Percentiles rank a stretch among this genome's conserved stretches.
phyloP scores from a whole-genome alignment of 176 grass and related monocot genomes.

The Oryza coarctata region DNA sequence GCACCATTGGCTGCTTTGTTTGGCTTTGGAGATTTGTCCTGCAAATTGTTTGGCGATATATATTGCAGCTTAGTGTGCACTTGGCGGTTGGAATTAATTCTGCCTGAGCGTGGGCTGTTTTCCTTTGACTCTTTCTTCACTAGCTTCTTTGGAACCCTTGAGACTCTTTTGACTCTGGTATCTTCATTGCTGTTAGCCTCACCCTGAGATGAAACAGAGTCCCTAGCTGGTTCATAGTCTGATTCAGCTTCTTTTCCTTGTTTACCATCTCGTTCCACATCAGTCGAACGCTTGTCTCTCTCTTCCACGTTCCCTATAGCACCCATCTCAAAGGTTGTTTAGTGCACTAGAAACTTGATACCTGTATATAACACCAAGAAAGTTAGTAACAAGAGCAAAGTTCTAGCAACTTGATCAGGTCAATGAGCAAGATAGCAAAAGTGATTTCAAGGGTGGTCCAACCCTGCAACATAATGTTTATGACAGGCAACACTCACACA shows the following conservation, averaged over 20 bases:
- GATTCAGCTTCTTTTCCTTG: slow-evolving; percentile 72
- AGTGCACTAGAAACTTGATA: slow-evolving; percentile 16
- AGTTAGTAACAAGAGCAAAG: slow-evolving; percentile 20
- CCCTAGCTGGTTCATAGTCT: slow-evolving; percentile 67
- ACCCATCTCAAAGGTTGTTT: slow-evolving; percentile 58
- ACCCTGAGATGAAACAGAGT: slow-evolving; percentile 76
- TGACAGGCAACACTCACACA: background rate
- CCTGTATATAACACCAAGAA: slow-evolving; percentile 10
- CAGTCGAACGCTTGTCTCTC: slow-evolving; percentile 52
- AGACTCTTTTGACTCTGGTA: slow-evolving; percentile 59
- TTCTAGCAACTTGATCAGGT: background rate
- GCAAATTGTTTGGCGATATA: slow-evolving; percentile 52
- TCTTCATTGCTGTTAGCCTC: slow-evolving; percentile 65
- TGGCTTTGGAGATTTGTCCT: slow-evolving; percentile 60
- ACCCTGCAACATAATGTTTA: slow-evolving; percentile 6
- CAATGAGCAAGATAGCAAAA: background rate
- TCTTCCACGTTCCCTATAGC: slow-evolving; percentile 65
- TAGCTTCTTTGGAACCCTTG: slow-evolving; percentile 94
- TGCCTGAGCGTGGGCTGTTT: slow-evolving; percentile 44
- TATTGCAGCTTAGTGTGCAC: slow-evolving; percentile 66
- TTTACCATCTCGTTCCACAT: slow-evolving; percentile 56
- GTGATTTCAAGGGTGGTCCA: background rate
- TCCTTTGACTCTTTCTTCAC: slow-evolving; percentile 59
- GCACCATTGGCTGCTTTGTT: slow-evolving; percentile 41
- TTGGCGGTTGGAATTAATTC: slow-evolving; percentile 39